A percentile compares a stretch with the other conserved stretches of the same genome.
phyloP scores from a whole-genome alignment of 176 grass and related monocot genomes.

The Hordeum vulgare region MorexV3_pseudomolecules_assembly NC_058518.1:328640733-328641232 shows the following conservation, averaged over 20 bases:
- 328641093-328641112: not conserved
- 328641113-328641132: not conserved
- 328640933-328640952: conserved; percentile 25
- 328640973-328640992: conserved; percentile 86
- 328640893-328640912: not conserved
- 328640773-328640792: not conserved
- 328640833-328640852: not conserved
- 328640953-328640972: conserved; percentile 90
- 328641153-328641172: conserved; percentile 83
- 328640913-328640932: not conserved
- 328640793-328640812: not conserved
- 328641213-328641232: conserved; percentile 28
- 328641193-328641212: conserved; percentile 87
- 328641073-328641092: not conserved
- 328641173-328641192: conserved; percentile 85
- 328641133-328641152: conserved; percentile 67
- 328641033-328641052: conserved; percentile 31
- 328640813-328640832: not conserved
- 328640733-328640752: not conserved
- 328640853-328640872: not conserved
- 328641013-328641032: conserved; percentile 46
- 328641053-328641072: conserved; percentile 5
- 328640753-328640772: not conserved
- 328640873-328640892: not conserved
- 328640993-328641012: conserved; percentile 74